Percentiles rank a stretch among this genome's conserved stretches.
Conservation (phyloP, 495 filamentous ascomycete species). For the Aspergillus avenaceus region DNA sequence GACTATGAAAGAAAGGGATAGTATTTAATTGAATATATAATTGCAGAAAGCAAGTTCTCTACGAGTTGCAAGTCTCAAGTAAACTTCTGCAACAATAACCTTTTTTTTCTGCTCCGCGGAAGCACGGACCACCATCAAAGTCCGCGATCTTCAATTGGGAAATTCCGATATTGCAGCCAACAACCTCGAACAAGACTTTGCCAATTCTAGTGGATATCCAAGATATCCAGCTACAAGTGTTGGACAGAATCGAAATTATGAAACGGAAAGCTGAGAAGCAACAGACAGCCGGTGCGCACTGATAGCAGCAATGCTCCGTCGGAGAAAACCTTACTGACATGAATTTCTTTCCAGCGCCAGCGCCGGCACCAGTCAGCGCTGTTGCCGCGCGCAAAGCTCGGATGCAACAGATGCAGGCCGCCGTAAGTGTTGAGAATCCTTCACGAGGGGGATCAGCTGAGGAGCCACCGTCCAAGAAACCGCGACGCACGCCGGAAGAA, state of each 20-base stretch:
- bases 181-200: neutral
- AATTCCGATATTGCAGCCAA: constrained; percentile 7
- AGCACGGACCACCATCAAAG: constrained; percentile 40
- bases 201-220: neutral
- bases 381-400: constrained; percentile 47
- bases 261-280: constrained; percentile 46
- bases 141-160: constrained; percentile 19
- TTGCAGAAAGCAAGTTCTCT: neutral
- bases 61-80: constrained; percentile 5
- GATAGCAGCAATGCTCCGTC: neutral
- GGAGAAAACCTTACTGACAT: constrained; percentile 6
- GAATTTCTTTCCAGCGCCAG: neutral
- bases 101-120: constrained; percentile 45
- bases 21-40: neutral
- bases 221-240: neutral
- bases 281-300: constrained; percentile 27
- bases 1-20: neutral
- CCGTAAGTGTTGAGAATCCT: constrained; percentile 13
- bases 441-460: constrained; percentile 11
- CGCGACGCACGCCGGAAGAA: constrained; percentile 26
- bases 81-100: constrained; percentile 18
- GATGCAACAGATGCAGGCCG: constrained; percentile 32
- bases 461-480: constrained; percentile 35
- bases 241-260: constrained; percentile 18
- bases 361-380: constrained; percentile 38